These are phyloP conservation scores for Bretziella fagacearum DNA, from an alignment of 2,329 filamentous ascomycete genomes.

Conservation along the genomic window DNA sequence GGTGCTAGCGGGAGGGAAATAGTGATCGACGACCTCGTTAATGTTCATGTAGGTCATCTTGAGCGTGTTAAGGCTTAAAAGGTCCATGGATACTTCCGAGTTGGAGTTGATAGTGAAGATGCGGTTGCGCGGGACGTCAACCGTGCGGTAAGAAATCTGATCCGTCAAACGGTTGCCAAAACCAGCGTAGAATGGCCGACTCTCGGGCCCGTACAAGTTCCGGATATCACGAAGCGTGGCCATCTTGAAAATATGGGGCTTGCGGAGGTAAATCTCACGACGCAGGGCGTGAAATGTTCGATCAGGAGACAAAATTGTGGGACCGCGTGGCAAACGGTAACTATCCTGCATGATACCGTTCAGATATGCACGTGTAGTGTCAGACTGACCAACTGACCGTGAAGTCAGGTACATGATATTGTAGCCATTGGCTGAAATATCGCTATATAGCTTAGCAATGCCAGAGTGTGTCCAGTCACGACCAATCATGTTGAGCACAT, in stretches of 20 bases:
- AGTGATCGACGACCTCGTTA: conserved; percentile 93
- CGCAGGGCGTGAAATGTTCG: conserved; percentile 84
- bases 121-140: conserved; percentile 82
- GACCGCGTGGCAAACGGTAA: conserved; percentile 71
- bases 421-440: conserved; percentile 89
- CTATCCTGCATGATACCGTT: conserved; percentile 79
- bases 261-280: conserved; percentile 83
- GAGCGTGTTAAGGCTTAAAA: conserved; percentile 81
- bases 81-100: conserved; percentile 80
- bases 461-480: conserved; percentile 96
- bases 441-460: conserved; percentile 91
- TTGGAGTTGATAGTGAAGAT: conserved; percentile 99
- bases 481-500: conserved; percentile 91
- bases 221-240: conserved; percentile 89
- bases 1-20: conserved; percentile 82
- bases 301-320: conserved; percentile 89
- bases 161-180: conserved; percentile 96
- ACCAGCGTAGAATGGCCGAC: conserved; percentile 84
- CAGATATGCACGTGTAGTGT: conserved; percentile 76
- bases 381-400: conserved; percentile 81
- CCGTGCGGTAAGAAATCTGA: conserved; percentile 85
- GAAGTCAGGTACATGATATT: conserved; percentile 98
- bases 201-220: conserved; percentile 60
- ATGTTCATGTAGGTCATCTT: conserved; percentile 96
- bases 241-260: conserved; percentile 99